Base-by-base conservation (phyloP, 1,284 basidiomycete species). In the Sutorius eximius region DNA sequence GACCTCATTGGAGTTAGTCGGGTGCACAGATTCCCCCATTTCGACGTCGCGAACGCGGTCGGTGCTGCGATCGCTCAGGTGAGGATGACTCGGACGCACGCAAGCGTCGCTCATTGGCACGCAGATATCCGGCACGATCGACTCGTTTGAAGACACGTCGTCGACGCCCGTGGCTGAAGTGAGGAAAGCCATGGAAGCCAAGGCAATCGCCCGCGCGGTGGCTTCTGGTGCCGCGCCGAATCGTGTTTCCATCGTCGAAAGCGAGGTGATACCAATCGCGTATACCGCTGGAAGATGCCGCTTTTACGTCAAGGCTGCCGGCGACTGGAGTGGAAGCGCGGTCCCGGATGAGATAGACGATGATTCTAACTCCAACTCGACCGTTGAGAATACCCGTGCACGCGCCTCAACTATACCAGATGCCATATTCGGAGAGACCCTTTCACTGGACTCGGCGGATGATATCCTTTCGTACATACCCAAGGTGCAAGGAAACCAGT, bases 41-140 rank as follows among this genome's bases (percentile, higher is more conserved):
- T 74, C 51, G 75, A 77, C 44, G 80, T 82, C 16, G 83, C 83
- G 9, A 85, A 85, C 49, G 83, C 83, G 2, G 81, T 85, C 10
- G 82, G 83, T 15, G 79, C 79, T 37, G 79, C 79, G 42, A 76
- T 75, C 67, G 72, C 73, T 22, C 64, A 69, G 71, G 71, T 72
- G 20, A 52, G 59, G 42, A 12, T 41, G 20, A 13, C 20, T 36
- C 40, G 20, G 36, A 11, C 33, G 29, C 27, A 29, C 30, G 11
- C 33, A 3, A 33, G n/a, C 22, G 37, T 43, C 13, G 47, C 54
- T 67, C 43, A 62, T 37, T n/a, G 24, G 47, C 12, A 15, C 2
- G 33, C 51, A 75, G 74, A 71, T 75, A 55, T 75, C 72, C n/a
- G 72, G 69, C 15, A 73, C 63, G 16, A 61, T 76, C 32, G 74